Conservation (phyloP, 352 stramenopile genomes). For the Phytophthora boehmeriae region DNA sequence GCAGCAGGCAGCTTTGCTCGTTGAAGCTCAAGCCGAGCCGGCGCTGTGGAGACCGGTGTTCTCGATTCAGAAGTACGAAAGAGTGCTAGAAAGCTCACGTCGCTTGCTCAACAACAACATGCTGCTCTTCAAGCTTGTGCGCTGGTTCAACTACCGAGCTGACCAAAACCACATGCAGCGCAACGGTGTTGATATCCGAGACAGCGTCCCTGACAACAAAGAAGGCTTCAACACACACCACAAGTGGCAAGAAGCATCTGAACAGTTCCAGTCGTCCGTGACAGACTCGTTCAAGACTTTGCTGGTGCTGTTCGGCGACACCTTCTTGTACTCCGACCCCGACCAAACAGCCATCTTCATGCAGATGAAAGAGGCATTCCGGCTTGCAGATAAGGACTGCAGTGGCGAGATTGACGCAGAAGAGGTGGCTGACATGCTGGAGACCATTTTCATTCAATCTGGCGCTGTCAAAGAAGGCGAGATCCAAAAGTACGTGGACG, state of each 20-base stretch:
- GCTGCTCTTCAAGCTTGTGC: conserved; percentile 72
- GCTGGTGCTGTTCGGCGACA: too few species aligned
- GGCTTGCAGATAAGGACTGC: too few species aligned
- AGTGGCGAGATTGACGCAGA: too few species aligned
- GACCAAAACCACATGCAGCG: conserved; percentile 47
- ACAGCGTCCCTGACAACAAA: conserved; percentile 11
- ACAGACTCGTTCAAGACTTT: conserved; percentile 77
- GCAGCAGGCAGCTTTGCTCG: conserved; percentile 52
- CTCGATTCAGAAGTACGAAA: conserved; percentile 70
- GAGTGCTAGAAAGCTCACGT: conserved; percentile 61
- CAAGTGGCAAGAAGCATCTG: conserved; percentile 53
- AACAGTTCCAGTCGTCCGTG: conserved; percentile 53
- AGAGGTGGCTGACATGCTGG: too few species aligned
- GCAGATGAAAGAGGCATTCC: too few species aligned
- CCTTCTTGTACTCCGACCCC: too few species aligned
- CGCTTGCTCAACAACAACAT: conserved; percentile 82
- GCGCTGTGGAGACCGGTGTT: conserved; percentile 68
- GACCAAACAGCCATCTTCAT: too few species aligned
- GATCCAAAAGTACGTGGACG: too few species aligned
- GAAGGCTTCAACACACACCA: conserved; percentile 34
- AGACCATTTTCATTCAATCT: too few species aligned
- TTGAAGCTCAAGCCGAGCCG: conserved; percentile 63
- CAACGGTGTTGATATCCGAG: conserved; percentile 57
- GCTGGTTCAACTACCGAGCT: conserved; percentile 69
- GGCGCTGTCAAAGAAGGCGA: too few species aligned